Evolutionary conservation across 768 basidiomycete species (phyloP), one percentile per base, ranked within the genome.

Genomic region (Leucocoprinus sp.): DNA sequence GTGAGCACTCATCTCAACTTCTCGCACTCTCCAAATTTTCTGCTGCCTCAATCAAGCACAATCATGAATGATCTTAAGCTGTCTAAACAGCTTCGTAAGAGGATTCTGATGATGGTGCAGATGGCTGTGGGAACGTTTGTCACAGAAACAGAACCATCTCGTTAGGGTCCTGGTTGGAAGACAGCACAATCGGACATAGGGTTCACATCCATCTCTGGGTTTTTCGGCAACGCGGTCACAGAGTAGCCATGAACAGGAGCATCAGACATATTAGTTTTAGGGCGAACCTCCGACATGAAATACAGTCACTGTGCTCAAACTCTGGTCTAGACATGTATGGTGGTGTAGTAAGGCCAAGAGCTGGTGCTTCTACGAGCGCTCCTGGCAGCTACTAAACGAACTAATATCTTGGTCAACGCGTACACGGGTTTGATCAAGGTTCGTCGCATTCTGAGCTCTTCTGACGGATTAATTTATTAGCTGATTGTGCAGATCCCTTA

Each of bases 321-420:
- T 68, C 68, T 12, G 64, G 56, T 56, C 47, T 67, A 12, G 62
- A 61, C 21, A 57, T 58, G 41, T 61, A 65, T 51, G 52, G 55
- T 12, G 55, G 31, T 31, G 14, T 14, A 4, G 4, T 53, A 11
- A 66, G 74, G 34, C 58, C 56, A n/a, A 68, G 74, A 1, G 76
- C 77, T 19, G 80, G 77, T 38, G 66, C 62, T 33, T 83, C 82
- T 7, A 71, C 78, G 2, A 79, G 79, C 51, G 80, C 81, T 4
- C 46, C 78, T 29, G 36, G 65, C 69, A 19, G 74, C 75, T 8
- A 76, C 76, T 0, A 71, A 69, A 45, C 65, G 71, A 28, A 80
- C 75, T 1, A 76, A 73, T 28, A 52, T 59, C 12, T 37, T 72
- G 28, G 65, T 58, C 48, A 51, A 55, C 47, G 54, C 64, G 5